phyloP scores from a whole-genome alignment of 2,329 filamentous ascomycete species.

The Pseudonectria buxi region DNA sequence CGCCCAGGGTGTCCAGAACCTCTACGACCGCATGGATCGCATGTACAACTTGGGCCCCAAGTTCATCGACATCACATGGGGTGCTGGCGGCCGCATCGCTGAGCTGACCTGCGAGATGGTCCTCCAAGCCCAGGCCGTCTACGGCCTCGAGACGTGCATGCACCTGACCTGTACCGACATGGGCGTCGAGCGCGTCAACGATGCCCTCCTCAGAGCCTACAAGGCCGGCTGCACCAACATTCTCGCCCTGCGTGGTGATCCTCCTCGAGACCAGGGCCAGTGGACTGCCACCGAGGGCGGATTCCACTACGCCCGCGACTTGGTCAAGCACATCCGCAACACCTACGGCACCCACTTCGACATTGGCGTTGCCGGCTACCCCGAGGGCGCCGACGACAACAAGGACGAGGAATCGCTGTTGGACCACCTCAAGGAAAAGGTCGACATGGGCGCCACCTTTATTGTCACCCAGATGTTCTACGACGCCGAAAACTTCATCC shows the following conservation, averaged over 20 bases:
- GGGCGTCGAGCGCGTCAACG: slow-evolving; percentile 85
- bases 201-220: slow-evolving; percentile 81
- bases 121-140: slow-evolving; percentile 85
- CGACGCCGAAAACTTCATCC: slow-evolving; percentile 88
- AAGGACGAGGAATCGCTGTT: slow-evolving; percentile 78
- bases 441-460: slow-evolving; percentile 88
- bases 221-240: slow-evolving; percentile 97
- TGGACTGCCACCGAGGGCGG: slow-evolving; percentile 84
- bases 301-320: slow-evolving; percentile 87
- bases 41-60: slow-evolving; percentile 93
- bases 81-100: slow-evolving; percentile 84
- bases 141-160: slow-evolving; percentile 98
- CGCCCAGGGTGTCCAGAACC: slow-evolving; percentile 92
- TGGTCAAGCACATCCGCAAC: slow-evolving; percentile 75
- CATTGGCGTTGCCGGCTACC: slow-evolving; percentile 94
- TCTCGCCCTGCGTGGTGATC: slow-evolving; percentile 85
- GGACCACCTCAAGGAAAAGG: slow-evolving; percentile 92
- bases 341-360: slow-evolving; percentile 74
- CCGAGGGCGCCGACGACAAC: slow-evolving; percentile 92
- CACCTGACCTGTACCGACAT: slow-evolving; percentile 98
- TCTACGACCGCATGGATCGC: slow-evolving; percentile 98
- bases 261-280: slow-evolving; percentile 85
- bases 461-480: slow-evolving; percentile 99
- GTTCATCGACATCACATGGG: slow-evolving; percentile 99
- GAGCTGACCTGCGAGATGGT: slow-evolving; percentile 98